phyloP scores from a whole-genome alignment of 352 stramenopile genomes.

The Plasmopara muralis region DNA sequence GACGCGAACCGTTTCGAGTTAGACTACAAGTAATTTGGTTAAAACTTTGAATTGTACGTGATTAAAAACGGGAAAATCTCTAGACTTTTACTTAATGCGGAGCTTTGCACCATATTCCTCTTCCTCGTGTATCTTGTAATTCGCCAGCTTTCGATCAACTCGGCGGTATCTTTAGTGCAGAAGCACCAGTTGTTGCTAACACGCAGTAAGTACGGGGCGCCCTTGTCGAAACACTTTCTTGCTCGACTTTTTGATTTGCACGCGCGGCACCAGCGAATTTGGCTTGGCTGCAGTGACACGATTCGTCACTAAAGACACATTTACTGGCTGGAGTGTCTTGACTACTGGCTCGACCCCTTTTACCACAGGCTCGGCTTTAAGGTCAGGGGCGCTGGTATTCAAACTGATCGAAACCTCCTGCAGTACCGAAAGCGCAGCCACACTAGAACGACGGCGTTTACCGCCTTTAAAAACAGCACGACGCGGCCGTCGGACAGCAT shows the following conservation, averaged over 20 bases:
- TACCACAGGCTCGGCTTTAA: not conserved
- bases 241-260: constrained; percentile 34
- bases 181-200: not conserved
- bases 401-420: constrained; percentile 27
- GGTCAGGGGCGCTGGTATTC: constrained; percentile 10
- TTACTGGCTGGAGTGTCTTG: constrained; percentile 1
- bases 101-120: not conserved
- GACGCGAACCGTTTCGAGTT: constrained; percentile 17
- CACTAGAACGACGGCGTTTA: constrained; percentile 26
- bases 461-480: constrained; percentile 42
- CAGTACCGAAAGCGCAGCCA: constrained; percentile 21
- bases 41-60: too few relatives aligned
- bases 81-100: too few relatives aligned
- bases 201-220: constrained; percentile 15
- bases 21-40: not conserved
- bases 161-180: constrained; percentile 1
- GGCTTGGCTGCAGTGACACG: constrained; percentile 4
- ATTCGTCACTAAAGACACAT: constrained; percentile 1
- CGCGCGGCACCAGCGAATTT: constrained; percentile 14
- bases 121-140: constrained; percentile 27
- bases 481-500: constrained; percentile 25
- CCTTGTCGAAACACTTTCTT: constrained; percentile 37
- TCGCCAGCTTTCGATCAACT: constrained; percentile 22
- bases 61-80: too few relatives aligned
- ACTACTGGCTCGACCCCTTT: constrained; percentile 3